Evolutionary conservation across 1,284 basidiomycete genomes (phyloP), one percentile per base, ranked within the genome.

Genomic region (Hypsizygus ulmarius): DNA sequence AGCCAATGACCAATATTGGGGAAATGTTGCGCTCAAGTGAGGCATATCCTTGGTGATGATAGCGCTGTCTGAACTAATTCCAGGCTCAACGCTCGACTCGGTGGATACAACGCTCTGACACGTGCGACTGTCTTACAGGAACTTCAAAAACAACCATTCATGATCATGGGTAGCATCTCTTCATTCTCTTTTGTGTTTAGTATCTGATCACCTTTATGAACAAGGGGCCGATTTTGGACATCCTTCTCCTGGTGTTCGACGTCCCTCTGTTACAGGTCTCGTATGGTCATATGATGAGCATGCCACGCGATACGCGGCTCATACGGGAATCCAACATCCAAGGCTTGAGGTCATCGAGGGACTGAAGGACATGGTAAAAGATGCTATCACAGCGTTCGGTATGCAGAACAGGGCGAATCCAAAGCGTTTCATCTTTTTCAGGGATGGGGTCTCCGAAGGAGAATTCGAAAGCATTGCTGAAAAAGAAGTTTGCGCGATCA

Each of bases 1-100:
- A 43, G 49, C 49, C 1, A 53, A 53, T 32, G 52, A 53, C 2
- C 52, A 53, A 33, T 53, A 53, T 28, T 51, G 49, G 52, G 52
- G 52, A 10, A 53, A 51, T n/a, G 52, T 53, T 27, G 52, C 41
- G 12, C 39, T 51, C 14, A 53, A 53, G 49, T 48, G 29, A 21
- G 25, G 27, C 10, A 33, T 7, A 3, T 41, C 34, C 21, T 3
- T n/a, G 18, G 8, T 12, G 12, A 15, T 3, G 12, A 4, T n/a
- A 14, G 39, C 32, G 47, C 30, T 39, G 33, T n/a, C 14, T 47
- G 28, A 48, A 28, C 12, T 4, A 35, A 33, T 12, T 37, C 5
- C 34, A 54, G 49, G 34, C 28, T 54, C 25, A 54, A 54, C 39
- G 49, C 52, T 28, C 36, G 52, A 12, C 7, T 51, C 19, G 49